These are phyloP conservation scores for Aspergillus clavatus DNA, from an alignment of 2,329 filamentous ascomycete species.

Conservation along the genomic window DNA sequence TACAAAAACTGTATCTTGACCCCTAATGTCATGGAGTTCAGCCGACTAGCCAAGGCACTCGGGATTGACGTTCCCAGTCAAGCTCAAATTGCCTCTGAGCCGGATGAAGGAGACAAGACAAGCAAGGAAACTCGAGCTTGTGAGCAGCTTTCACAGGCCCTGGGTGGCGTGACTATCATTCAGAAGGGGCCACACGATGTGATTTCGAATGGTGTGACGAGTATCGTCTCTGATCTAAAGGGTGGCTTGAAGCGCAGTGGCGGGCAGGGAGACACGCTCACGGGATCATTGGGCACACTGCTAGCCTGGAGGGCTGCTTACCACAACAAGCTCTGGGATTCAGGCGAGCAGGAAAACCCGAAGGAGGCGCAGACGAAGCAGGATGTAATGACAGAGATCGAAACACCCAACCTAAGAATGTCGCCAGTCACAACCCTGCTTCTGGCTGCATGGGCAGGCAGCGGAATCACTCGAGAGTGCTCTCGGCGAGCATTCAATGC, in stretches of 20 bases:
- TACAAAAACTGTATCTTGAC: conserved; percentile 84
- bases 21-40: conserved; percentile 92
- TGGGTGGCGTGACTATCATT: conserved; percentile 84
- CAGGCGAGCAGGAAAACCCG: conserved; percentile 29
- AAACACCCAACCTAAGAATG: conserved; percentile 52
- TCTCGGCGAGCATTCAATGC: conserved; percentile 81
- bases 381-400: conserved; percentile 38
- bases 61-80: conserved; percentile 55
- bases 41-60: conserved; percentile 69
- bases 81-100: conserved; percentile 34
- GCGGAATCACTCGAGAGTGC: conserved; percentile 82
- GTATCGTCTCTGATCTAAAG: conserved; percentile 68
- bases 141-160: conserved; percentile 64
- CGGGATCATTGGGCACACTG: conserved; percentile 81
- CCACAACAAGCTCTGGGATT: conserved; percentile 72
- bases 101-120: conserved; percentile 38
- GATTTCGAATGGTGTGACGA: conserved; percentile 73
- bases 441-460: conserved; percentile 80
- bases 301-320: conserved; percentile 86
- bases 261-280: conserved; percentile 92
- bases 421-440: conserved; percentile 57
- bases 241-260: conserved; percentile 88
- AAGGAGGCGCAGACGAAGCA: conserved; percentile 34
- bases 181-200: conserved; percentile 82
- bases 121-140: conserved; percentile 56